These are phyloP conservation scores for Diplodia corticola DNA, from an alignment of 2,329 filamentous ascomycete genomes.

Conservation along the genomic window DNA sequence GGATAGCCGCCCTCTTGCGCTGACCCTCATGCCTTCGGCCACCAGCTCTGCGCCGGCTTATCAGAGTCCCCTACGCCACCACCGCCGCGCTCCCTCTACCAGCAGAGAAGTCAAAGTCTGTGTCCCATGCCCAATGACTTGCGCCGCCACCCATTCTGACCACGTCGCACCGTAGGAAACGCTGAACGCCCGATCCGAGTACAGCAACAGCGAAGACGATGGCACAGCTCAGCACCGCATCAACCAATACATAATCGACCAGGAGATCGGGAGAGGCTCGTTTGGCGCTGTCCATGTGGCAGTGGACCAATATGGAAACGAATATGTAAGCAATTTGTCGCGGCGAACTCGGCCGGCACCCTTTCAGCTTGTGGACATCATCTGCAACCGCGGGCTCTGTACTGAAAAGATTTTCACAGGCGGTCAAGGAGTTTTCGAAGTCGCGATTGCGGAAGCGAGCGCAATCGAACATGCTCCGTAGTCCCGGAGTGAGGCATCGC, in stretches of 20 bases:
- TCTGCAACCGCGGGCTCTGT: not conserved
- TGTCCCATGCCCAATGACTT: not conserved
- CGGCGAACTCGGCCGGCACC: not conserved
- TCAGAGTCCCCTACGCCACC: conserved; percentile 65
- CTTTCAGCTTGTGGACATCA: not conserved
- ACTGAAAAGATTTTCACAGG: conserved; percentile 56
- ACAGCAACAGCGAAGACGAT: conserved; percentile 80
- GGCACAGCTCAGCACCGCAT: conserved; percentile 80
- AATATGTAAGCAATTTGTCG: conserved; percentile 70
- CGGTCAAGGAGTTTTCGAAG: conserved; percentile 97
- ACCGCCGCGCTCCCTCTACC: conserved; percentile 61
- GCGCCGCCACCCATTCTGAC: not conserved
- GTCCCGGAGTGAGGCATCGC: conserved; percentile 56
- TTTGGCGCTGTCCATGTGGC: conserved; percentile 93
- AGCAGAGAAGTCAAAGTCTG: conserved; percentile 63
- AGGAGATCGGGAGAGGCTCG: conserved; percentile 95
- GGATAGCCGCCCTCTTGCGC: not conserved
- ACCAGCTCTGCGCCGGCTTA: conserved; percentile 58
- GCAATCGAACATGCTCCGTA: conserved; percentile 81
- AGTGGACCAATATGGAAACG: conserved; percentile 82
- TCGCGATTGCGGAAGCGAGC: conserved; percentile 83
- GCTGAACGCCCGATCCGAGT: conserved; percentile 83
- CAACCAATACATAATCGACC: conserved; percentile 91
- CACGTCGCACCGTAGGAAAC: conserved; percentile 65
- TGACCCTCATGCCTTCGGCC: not conserved